phyloP scores from a whole-genome alignment of 495 filamentous ascomycete species.

The Penicillium ochrochloron region DNA sequence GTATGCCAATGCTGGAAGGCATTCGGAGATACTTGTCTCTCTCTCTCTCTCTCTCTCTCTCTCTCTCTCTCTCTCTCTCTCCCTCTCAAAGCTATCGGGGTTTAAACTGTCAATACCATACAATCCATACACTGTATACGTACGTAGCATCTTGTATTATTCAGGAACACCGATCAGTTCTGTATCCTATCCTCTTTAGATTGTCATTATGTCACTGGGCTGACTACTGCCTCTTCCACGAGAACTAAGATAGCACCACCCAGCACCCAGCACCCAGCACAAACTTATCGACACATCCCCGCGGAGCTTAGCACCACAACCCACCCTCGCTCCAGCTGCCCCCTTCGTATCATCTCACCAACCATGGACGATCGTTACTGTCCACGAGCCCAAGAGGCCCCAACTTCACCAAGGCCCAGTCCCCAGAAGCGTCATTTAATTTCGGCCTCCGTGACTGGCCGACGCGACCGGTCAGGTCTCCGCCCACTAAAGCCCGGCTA shows the following conservation, averaged over 20 bases:
- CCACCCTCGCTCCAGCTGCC: conserved; percentile 33
- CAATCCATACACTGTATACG: neutral
- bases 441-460: conserved; percentile 28
- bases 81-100: neutral
- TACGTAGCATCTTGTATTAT: neutral
- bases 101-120: neutral
- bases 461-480: conserved; percentile 13
- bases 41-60: too few species aligned
- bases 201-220: conserved; percentile 29
- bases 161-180: neutral
- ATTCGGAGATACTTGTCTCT: conserved; percentile 12
- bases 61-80: too few species aligned
- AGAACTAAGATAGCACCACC: neutral
- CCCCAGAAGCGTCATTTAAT: conserved; percentile 40
- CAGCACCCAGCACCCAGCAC: neutral
- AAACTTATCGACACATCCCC: conserved; percentile 22
- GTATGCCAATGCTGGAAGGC: conserved; percentile 25
- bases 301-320: conserved; percentile 14
- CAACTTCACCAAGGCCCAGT: neutral
- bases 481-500: conserved; percentile 24
- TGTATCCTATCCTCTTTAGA: neutral
- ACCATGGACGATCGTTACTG: conserved; percentile 27
- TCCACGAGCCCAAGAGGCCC: neutral
- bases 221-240: neutral
- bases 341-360: conserved; percentile 27